These are phyloP conservation scores for Pochonia chlamydosporia DNA, from an alignment of 2,329 filamentous ascomycete species.

Conservation along the genomic window DNA sequence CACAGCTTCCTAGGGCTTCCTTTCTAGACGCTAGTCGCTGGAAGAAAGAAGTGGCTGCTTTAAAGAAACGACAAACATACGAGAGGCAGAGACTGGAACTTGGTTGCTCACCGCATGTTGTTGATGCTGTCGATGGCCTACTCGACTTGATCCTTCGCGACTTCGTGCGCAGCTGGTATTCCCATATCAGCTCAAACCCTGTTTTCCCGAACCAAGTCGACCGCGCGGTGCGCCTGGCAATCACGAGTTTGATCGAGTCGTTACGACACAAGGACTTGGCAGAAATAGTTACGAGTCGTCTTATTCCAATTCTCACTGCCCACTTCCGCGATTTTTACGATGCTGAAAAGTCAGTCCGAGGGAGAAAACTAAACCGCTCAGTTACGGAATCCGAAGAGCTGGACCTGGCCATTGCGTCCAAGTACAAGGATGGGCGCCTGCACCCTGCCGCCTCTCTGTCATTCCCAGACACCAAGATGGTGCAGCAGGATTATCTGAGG, in stretches of 20 bases:
- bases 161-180: slow-evolving; percentile 87
- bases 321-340: slow-evolving; percentile 90
- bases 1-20: slow-evolving; percentile 39
- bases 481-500: slow-evolving; percentile 85
- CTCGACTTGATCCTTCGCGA: slow-evolving; percentile 73
- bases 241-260: slow-evolving; percentile 66
- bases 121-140: slow-evolving; percentile 71
- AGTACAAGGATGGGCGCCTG: slow-evolving; percentile 82
- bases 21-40: slow-evolving; percentile 62
- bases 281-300: slow-evolving; percentile 71
- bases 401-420: slow-evolving; percentile 90
- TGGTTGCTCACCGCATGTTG: slow-evolving; percentile 65
- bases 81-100: slow-evolving; percentile 65
- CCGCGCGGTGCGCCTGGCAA: slow-evolving; percentile 64
- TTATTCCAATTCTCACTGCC: slow-evolving; percentile 81
- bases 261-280: slow-evolving; percentile 75
- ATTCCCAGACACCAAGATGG: slow-evolving; percentile 75
- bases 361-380: slow-evolving; percentile 78
- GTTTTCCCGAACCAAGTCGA: slow-evolving; percentile 86
- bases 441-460: slow-evolving; percentile 80
- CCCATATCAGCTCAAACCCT: slow-evolving; percentile 72
- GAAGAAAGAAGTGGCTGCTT: slow-evolving; percentile 61
- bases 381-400: slow-evolving; percentile 96
- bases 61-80: slow-evolving; percentile 63
- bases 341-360: slow-evolving; percentile 80